Conservation (phyloP, 2,329 filamentous ascomycete genomes). For the Aureobasidium namibiae region DNA sequence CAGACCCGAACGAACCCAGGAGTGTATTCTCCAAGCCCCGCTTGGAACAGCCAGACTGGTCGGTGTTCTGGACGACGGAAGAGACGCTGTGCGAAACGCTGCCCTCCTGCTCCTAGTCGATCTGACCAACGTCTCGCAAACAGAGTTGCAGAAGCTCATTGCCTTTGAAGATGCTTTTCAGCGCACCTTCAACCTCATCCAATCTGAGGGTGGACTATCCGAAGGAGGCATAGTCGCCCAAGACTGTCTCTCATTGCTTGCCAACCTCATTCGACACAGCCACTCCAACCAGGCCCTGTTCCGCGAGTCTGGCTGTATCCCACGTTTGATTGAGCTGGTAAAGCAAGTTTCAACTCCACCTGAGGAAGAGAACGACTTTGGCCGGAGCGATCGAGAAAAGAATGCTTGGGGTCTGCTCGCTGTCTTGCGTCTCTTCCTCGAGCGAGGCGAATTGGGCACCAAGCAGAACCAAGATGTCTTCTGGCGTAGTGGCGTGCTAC, state of each 20-base stretch:
- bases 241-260: conserved; percentile 83
- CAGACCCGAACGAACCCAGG: conserved; percentile 83
- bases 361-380: conserved; percentile 51
- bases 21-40: conserved; percentile 84
- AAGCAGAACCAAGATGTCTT: conserved; percentile 78
- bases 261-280: conserved; percentile 81
- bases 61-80: conserved; percentile 69
- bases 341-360: conserved; percentile 48
- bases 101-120: conserved; percentile 79
- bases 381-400: conserved; percentile 74
- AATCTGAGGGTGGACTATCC: conserved; percentile 68
- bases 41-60: conserved; percentile 83
- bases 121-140: conserved; percentile 68
- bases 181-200: conserved; percentile 72
- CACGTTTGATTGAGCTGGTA: conserved; percentile 27
- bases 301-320: conserved; percentile 75
- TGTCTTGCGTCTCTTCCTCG: conserved; percentile 77
- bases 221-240: conserved; percentile 84
- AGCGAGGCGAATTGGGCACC: conserved; percentile 70
- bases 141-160: conserved; percentile 88
- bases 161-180: conserved; percentile 94
- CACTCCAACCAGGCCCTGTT: conserved; percentile 90
- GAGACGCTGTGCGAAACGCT: conserved; percentile 84
- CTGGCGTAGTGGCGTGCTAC: conserved; percentile 72
- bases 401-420: conserved; percentile 87